phyloP scores from a whole-genome alignment of 768 basidiomycete genomes.

The Imleria badia region DNA sequence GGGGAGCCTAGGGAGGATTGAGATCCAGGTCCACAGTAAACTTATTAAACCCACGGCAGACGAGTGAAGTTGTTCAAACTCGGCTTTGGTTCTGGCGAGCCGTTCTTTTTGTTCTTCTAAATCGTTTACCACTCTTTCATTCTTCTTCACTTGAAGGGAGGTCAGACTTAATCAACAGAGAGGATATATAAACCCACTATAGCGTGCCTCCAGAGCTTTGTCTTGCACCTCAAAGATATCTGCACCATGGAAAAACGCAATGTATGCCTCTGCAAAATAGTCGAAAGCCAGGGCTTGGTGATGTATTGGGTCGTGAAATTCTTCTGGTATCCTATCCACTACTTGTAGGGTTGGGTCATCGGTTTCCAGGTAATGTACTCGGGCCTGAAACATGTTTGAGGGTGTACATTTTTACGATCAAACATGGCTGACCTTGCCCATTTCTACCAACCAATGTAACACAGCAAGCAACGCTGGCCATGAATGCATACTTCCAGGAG shows the following conservation, averaged over 20 bases:
- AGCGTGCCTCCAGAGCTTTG: slow-evolving; percentile 68
- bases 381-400: slow-evolving; percentile 24
- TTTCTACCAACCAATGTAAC: slow-evolving; percentile 88
- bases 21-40: not conserved
- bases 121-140: slow-evolving; percentile 63
- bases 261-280: slow-evolving; percentile 68
- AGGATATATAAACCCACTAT: slow-evolving; percentile 48
- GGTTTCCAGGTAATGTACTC: slow-evolving; percentile 52
- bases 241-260: slow-evolving; percentile 61
- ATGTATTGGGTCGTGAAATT: slow-evolving; percentile 72
- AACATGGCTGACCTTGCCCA: slow-evolving; percentile 65
- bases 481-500: slow-evolving; percentile 87
- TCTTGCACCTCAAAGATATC: slow-evolving; percentile 74
- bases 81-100: slow-evolving; percentile 47
- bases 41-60: slow-evolving; percentile 49
- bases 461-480: slow-evolving; percentile 90
- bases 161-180: not conserved
- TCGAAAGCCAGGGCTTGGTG: slow-evolving; percentile 78
- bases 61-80: slow-evolving; percentile 57
- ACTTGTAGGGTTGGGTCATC: slow-evolving; percentile 69
- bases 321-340: slow-evolving; percentile 59
- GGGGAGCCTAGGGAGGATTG: slow-evolving; percentile 48
- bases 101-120: slow-evolving; percentile 55
- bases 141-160: slow-evolving; percentile 56
- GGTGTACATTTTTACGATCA: not conserved